Percentiles rank a stretch among this genome's conserved stretches.
These are phyloP conservation scores for Nitzschia putrida DNA, from an alignment of 108 stramenopile genomes.

Conservation along the genomic window DNA sequence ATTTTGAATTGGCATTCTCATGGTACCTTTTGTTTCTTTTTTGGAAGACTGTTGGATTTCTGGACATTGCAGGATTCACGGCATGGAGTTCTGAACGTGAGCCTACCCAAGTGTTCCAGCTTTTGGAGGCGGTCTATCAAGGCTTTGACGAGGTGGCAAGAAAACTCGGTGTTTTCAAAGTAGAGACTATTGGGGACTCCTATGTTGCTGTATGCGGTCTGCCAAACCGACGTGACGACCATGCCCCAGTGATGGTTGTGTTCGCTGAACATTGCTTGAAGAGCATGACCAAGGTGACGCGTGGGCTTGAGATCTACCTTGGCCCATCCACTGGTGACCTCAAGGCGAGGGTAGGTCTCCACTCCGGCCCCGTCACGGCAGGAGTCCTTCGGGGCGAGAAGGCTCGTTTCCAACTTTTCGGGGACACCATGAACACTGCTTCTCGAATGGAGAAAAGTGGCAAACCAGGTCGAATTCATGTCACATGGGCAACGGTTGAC, in stretches of 20 bases:
- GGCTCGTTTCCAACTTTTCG: slow-evolving; percentile 11
- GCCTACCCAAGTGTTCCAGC: slow-evolving; percentile 1
- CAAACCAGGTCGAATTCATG: slow-evolving; percentile 6
- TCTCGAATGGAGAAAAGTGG: slow-evolving; percentile 4
- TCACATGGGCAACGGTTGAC: neutral
- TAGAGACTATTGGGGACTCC: slow-evolving; percentile 21
- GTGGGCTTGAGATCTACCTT: slow-evolving; percentile 1
- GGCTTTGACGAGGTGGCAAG: neutral
- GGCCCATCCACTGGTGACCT: slow-evolving; percentile 25
- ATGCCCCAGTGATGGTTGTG: slow-evolving; percentile 19
- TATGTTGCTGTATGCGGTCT: slow-evolving; percentile 23
- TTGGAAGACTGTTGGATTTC: neutral
- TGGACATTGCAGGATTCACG: slow-evolving; percentile 12
- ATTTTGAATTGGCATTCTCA: neutral
- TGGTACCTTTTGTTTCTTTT: neutral
- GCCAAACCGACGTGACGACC: slow-evolving; percentile 7
- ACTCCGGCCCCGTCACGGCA: slow-evolving; percentile 23
- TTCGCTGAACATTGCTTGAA: slow-evolving; percentile 16
- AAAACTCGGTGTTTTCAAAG: slow-evolving; percentile 11
- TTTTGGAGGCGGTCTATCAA: slow-evolving; percentile 1
- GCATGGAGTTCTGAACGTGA: slow-evolving; percentile 3
- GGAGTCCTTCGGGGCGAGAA: slow-evolving; percentile 39
- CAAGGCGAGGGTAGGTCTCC: neutral
- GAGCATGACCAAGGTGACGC: neutral
- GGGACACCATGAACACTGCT: slow-evolving; percentile 15